These are phyloP conservation scores for Globisporangium acanthophoron DNA, from an alignment of 352 stramenopile genomes.

Conservation along the genomic window DNA sequence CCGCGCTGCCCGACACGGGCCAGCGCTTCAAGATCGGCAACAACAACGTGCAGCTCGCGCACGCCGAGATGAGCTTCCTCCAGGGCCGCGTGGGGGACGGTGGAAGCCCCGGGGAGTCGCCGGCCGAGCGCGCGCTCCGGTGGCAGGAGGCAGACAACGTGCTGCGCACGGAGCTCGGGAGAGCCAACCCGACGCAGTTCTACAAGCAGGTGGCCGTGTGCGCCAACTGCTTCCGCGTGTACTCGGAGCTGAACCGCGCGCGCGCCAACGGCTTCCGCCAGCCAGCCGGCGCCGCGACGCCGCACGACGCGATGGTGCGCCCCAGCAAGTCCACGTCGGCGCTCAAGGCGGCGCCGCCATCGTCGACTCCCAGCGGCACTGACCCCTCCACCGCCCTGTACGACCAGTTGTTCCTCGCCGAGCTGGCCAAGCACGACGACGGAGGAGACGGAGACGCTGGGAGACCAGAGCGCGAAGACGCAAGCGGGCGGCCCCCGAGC, in stretches of 20 bases:
- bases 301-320: conserved; percentile 1
- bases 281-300: not conserved
- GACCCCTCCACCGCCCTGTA: conserved; percentile 13
- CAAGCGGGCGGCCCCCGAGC: conserved; percentile 1
- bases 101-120: not conserved
- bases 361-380: too few species aligned
- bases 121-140: conserved; percentile 22
- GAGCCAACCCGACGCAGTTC: conserved; percentile 57
- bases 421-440: conserved; percentile 46
- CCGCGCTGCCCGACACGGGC: conserved; percentile 32
- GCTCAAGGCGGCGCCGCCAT: not conserved
- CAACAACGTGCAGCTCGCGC: conserved; percentile 65
- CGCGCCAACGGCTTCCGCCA: conserved; percentile 45
- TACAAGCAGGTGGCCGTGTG: conserved; percentile 80
- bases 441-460: not conserved
- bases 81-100: conserved; percentile 2
- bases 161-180: conserved; percentile 54
- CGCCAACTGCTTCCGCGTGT: conserved; percentile 67
- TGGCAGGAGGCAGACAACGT: conserved; percentile 70
- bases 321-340: not conserved
- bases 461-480: conserved; percentile 7
- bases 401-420: conserved; percentile 58
- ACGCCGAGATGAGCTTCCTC: conserved; percentile 53
- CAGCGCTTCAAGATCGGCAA: conserved; percentile 68
- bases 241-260: conserved; percentile 44